Percentiles rank a stretch among this genome's conserved stretches.
These are phyloP conservation scores for Leishmania major DNA, from an alignment of 208 protist species.

Conservation along the genomic window DNA sequence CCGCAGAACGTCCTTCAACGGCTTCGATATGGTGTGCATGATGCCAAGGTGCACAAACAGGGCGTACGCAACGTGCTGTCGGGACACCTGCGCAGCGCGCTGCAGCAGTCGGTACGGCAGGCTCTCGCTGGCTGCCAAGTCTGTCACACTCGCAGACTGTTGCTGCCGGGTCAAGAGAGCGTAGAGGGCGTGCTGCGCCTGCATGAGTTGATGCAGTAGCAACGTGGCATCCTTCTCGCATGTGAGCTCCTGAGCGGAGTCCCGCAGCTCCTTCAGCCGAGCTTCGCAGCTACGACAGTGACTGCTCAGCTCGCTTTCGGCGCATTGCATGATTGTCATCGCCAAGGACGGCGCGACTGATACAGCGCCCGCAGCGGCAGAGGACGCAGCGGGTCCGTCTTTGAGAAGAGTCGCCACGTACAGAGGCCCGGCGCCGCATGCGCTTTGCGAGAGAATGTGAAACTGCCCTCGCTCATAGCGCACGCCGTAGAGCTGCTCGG, in stretches of 20 bases:
- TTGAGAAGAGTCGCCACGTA: constrained; percentile 50
- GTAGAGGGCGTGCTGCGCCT: constrained; percentile 52
- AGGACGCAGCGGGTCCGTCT: constrained; percentile 30
- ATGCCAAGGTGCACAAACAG: constrained; percentile 32
- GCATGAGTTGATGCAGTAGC: constrained; percentile 39
- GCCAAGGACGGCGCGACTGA: constrained; percentile 17
- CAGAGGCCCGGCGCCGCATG: constrained; percentile 48
- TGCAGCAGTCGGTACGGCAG: constrained; percentile 42
- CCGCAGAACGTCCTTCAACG: constrained; percentile 43
- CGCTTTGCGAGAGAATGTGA: constrained; percentile 59
- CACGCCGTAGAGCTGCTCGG: constrained; percentile 47
- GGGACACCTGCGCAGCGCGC: constrained; percentile 32
- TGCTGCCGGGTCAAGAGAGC: constrained; percentile 63
- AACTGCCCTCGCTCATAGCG: constrained; percentile 44
- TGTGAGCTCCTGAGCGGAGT: constrained; percentile 10
- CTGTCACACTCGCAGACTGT: constrained; percentile 31
- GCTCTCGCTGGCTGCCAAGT: constrained; percentile 42
- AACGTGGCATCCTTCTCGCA: constrained; percentile 14
- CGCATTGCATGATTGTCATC: constrained; percentile 44
- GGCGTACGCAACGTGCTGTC: constrained; percentile 35
- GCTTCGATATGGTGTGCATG: constrained; percentile 23
- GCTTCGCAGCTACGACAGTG: constrained; percentile 49
- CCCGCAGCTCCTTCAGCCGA: constrained; percentile 22
- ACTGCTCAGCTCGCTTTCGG: constrained; percentile 40
- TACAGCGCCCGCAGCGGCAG: constrained; percentile 16